Percentiles rank a stretch among this genome's conserved stretches.
Conservation (phyloP, 371 early-diverging fungal genomes). For the Dipsacomyces acuminosporus region DNA sequence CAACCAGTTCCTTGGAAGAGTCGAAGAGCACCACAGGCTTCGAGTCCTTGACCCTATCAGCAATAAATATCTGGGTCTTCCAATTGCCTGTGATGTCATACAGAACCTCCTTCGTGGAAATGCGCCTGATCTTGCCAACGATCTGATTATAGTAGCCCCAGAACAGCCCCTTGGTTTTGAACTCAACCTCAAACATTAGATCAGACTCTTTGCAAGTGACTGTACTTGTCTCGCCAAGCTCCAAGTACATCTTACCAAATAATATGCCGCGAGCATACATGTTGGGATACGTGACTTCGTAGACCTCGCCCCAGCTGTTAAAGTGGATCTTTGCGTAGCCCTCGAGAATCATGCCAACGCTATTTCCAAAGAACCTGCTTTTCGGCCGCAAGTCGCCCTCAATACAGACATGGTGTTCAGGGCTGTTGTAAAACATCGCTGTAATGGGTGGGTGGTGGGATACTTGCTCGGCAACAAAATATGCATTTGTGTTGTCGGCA, state of each 20-base stretch:
- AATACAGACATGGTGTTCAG: constrained; percentile 75
- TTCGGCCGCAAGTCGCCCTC: constrained; percentile 82
- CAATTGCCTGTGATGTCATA: constrained; percentile 85
- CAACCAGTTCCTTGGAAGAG: constrained; percentile 56
- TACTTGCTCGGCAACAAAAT: constrained; percentile 90
- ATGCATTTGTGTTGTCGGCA: constrained; percentile 65
- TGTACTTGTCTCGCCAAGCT: constrained; percentile 77
- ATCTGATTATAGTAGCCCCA: constrained; percentile 76
- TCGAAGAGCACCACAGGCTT: constrained; percentile 63
- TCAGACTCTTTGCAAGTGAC: constrained; percentile 71
- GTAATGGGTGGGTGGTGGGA: constrained; percentile 97
- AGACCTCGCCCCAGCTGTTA: constrained; percentile 65
- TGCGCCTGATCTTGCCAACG: constrained; percentile 75
- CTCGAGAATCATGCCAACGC: constrained; percentile 84
- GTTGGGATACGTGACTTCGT: constrained; percentile 81
- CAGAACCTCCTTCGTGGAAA: constrained; percentile 64
- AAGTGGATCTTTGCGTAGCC: constrained; percentile 66
- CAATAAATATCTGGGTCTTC: constrained; percentile 69
- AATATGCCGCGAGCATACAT: constrained; percentile 89
- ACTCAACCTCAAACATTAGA: constrained; percentile 77
- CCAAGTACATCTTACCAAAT: constrained; percentile 92
- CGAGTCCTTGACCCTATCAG: constrained; percentile 40
- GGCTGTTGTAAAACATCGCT: constrained; percentile 78
- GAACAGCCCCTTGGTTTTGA: constrained; percentile 81
- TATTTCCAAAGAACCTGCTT: constrained; percentile 88